A percentile compares a stretch with the other conserved stretches of the same genome.
Evolutionary conservation across 176 grass and related monocot species (phyloP).

Genomic region (Carex littledalei): DNA sequence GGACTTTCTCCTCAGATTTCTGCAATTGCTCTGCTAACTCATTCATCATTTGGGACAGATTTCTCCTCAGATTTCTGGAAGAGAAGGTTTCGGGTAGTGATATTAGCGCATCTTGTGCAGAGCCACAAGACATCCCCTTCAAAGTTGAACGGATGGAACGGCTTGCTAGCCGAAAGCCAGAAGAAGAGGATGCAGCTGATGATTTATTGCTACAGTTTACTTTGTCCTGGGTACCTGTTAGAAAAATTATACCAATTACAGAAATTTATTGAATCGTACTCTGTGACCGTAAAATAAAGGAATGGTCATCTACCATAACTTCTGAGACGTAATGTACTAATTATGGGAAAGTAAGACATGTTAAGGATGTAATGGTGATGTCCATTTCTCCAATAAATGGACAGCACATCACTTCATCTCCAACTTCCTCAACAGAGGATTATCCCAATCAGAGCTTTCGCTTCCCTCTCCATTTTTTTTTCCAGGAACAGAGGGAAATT

Average conservation of each 20-base stretch:
- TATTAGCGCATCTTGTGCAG: background rate
- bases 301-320: background rate
- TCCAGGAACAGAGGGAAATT: too few species aligned
- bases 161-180: too few species aligned
- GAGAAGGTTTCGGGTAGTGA: background rate
- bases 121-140: background rate
- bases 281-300: background rate
- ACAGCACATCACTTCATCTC: background rate
- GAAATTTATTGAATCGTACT: background rate
- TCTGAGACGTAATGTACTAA: background rate
- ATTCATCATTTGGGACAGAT: conserved; percentile 16
- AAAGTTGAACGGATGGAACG: background rate
- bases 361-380: too few species aligned
- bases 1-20: background rate
- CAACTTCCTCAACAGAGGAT: background rate
- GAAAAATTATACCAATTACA: background rate
- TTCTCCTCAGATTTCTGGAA: background rate
- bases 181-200: background rate
- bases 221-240: background rate
- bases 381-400: too few species aligned
- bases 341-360: background rate
- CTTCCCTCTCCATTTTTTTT: too few species aligned
- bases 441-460: too few species aligned
- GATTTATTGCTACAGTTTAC: background rate
- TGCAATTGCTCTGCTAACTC: background rate